These are phyloP conservation scores for Fallopia convolvulus DNA, from an alignment of 148 eudicot genomes.

Conservation along the genomic window DNA sequence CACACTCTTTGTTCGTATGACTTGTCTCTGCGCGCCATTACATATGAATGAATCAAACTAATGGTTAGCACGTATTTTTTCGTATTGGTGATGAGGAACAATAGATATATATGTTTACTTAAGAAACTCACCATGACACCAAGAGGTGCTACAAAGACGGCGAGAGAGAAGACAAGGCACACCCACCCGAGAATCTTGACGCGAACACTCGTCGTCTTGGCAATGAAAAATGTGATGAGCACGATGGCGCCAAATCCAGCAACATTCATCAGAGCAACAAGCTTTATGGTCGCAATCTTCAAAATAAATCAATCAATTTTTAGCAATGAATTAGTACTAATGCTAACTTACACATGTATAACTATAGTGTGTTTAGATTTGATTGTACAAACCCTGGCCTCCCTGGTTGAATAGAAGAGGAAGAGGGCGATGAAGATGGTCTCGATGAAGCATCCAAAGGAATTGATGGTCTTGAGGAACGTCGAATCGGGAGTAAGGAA, in stretches of 20 bases:
- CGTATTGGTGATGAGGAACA: background rate
- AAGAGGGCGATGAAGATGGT: conserved; percentile 39
- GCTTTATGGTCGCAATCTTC: conserved; percentile 45
- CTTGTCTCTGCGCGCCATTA: conserved; percentile 26
- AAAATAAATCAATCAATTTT: background rate
- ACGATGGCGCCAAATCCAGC: conserved; percentile 43
- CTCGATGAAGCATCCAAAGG: conserved; percentile 45
- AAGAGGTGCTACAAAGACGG: conserved; percentile 63
- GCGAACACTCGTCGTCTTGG: conserved; percentile 28
- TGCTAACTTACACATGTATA: background rate
- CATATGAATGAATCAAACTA: background rate
- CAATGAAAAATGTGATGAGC: conserved; percentile 33
- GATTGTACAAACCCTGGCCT: conserved; percentile 30
- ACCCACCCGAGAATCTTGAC: conserved; percentile 57
- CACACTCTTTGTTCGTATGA: conserved; percentile 41
- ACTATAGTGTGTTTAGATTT: too few species aligned
- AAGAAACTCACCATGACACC: conserved; percentile 50
- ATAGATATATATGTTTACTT: background rate
- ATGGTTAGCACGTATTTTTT: background rate
- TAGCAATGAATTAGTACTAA: background rate
- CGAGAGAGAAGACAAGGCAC: conserved; percentile 38
- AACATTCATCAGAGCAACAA: conserved; percentile 36
- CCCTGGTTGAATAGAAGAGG: conserved; percentile 38
- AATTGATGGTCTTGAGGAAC: conserved; percentile 58
- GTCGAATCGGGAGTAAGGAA: conserved; percentile 28